Percentiles rank a stretch among this genome's conserved stretches.
Evolutionary conservation across 108 stramenopile species (phyloP).

Genomic region (Nannochloropsis gaditana): DNA sequence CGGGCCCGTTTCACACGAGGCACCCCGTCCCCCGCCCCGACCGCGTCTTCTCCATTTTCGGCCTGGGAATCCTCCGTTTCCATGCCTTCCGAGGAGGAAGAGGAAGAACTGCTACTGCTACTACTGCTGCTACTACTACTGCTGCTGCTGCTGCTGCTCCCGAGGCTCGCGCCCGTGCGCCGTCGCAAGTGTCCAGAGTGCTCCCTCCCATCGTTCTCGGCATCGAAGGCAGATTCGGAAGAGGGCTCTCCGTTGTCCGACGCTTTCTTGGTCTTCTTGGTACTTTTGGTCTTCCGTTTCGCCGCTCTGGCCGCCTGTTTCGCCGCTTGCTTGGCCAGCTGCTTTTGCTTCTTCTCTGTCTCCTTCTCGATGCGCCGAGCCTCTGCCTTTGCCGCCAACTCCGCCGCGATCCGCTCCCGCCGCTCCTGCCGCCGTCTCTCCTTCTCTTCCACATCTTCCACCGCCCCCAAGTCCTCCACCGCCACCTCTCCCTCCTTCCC

Average conservation of each 20-base stretch:
- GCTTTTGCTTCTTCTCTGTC: not conserved
- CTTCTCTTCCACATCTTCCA: constrained; percentile 3
- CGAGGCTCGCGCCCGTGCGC: no score
- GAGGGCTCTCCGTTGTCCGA: not conserved
- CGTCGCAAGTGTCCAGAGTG: no score
- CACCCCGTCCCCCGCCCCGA: not conserved
- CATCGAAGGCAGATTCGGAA: no score
- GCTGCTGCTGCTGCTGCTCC: not conserved
- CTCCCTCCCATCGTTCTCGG: no score
- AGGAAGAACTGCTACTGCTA: constrained; percentile 7
- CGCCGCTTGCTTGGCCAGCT: not conserved
- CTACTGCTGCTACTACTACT: not conserved
- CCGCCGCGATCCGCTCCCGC: not conserved
- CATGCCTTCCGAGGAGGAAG: not conserved
- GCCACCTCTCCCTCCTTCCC: not conserved
- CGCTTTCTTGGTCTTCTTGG: not conserved
- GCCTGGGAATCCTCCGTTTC: not conserved
- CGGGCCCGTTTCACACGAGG: not conserved
- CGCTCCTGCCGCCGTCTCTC: not conserved
- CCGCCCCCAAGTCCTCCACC: not conserved
- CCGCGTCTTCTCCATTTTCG: not conserved
- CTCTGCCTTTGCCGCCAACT: not conserved
- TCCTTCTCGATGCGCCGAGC: not conserved
- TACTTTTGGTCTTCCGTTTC: not conserved
- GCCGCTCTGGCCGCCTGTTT: not conserved